Percentiles rank a stretch among this genome's conserved stretches.
phyloP scores from a whole-genome alignment of 2,329 filamentous ascomycete genomes.

The Fonsecaea pedrosoi region DNA sequence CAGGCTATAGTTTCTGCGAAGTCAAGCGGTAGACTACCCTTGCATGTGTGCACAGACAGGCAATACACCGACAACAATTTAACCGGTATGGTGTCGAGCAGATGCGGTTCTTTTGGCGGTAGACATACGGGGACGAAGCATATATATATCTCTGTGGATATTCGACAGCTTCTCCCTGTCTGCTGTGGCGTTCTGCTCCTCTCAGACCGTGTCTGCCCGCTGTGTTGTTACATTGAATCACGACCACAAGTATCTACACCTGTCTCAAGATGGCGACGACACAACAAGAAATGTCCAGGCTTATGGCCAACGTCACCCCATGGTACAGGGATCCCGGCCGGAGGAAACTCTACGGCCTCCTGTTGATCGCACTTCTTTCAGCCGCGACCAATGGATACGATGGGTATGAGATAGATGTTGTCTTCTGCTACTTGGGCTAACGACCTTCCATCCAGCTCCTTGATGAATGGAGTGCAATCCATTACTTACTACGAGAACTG shows the following conservation, averaged over 20 bases:
- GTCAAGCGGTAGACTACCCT: slow-evolving; percentile 3
- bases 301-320: slow-evolving; percentile 22
- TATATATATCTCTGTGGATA: not conserved
- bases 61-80: slow-evolving; percentile 19
- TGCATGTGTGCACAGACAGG: slow-evolving; percentile 11
- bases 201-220: not conserved
- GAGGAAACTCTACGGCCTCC: slow-evolving; percentile 61
- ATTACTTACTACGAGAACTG: slow-evolving; percentile 15
- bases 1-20: not conserved
- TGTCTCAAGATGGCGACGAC: slow-evolving; percentile 21
- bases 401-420: slow-evolving; percentile 10
- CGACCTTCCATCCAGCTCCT: not conserved
- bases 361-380: slow-evolving; percentile 62
- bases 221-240: not conserved
- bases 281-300: slow-evolving; percentile 20
- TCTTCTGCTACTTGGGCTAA: not conserved
- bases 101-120: not conserved
- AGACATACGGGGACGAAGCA: not conserved
- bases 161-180: not conserved
- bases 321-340: slow-evolving; percentile 65
- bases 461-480: slow-evolving; percentile 23
- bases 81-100: not conserved
- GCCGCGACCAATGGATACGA: slow-evolving; percentile 51
- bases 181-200: not conserved
- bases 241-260: slow-evolving; percentile 2